phyloP scores from a whole-genome alignment of 495 filamentous ascomycete species.

The Parachaetomium inaequale region DNA sequence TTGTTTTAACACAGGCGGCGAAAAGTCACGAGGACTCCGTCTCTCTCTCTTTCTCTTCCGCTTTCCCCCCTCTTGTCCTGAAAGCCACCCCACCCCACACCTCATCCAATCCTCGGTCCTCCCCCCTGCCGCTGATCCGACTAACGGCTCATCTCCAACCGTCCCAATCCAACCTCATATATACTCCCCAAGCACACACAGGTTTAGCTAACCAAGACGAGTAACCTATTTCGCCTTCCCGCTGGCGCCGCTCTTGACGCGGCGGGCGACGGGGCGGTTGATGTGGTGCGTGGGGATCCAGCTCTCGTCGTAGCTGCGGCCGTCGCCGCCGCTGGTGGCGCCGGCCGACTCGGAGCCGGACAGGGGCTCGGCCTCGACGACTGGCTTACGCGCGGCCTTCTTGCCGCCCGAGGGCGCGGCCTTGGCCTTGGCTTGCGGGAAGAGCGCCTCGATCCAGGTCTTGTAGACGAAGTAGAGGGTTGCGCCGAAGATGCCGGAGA shows the following conservation, averaged over 20 bases:
- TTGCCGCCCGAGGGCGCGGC: constrained; percentile 52
- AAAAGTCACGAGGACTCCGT: background rate
- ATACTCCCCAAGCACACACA: background rate
- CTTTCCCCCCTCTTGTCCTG: background rate
- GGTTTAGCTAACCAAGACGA: background rate
- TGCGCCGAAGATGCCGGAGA: constrained; percentile 69
- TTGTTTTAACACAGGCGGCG: constrained; percentile 4
- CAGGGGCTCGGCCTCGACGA: constrained; percentile 48
- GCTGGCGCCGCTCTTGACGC: constrained; percentile 68
- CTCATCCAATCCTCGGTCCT: no score
- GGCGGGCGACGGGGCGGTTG: constrained; percentile 75
- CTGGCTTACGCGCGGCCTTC: constrained; percentile 40
- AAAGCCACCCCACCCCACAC: background rate
- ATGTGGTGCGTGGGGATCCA: constrained; percentile 95
- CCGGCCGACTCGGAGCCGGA: constrained; percentile 71
- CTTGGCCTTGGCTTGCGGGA: constrained; percentile 74
- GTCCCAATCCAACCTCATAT: background rate
- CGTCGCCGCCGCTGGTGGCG: constrained; percentile 54
- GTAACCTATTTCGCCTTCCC: constrained; percentile 50
- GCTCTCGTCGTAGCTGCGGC: constrained; percentile 76
- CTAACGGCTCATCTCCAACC: no score
- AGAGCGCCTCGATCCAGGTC: constrained; percentile 94
- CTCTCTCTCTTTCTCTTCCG: background rate
- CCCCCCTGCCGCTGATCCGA: no score
- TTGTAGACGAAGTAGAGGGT: constrained; percentile 95